phyloP scores from a whole-genome alignment of 2,329 filamentous ascomycete genomes.

The Penicillium nordicum region DNA sequence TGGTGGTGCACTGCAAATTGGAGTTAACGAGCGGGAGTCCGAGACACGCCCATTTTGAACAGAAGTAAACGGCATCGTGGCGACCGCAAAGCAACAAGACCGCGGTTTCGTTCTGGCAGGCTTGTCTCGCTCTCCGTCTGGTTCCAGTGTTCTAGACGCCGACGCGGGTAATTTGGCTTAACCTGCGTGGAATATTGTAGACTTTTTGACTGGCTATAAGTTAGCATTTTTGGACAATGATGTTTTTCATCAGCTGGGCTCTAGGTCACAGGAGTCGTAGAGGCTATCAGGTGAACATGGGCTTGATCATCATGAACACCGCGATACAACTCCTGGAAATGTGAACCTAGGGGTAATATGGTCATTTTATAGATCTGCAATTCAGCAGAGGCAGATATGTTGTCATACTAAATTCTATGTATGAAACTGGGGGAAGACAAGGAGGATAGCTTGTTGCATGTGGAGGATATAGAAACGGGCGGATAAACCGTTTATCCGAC shows the following conservation, averaged over 20 bases:
- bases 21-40: neutral
- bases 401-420: neutral
- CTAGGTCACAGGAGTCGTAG: conserved; percentile 1
- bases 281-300: conserved; percentile 7
- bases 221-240: neutral
- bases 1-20: neutral
- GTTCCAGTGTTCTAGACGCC: conserved; percentile 4
- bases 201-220: neutral
- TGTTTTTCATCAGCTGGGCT: conserved; percentile 4
- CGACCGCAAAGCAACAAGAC: conserved; percentile 4
- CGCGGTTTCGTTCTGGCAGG: conserved; percentile 5
- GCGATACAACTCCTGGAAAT: neutral
- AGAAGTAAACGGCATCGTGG: conserved; percentile 7
- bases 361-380: neutral
- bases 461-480: neutral
- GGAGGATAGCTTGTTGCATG: neutral
- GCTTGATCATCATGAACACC: neutral
- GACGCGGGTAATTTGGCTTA: neutral
- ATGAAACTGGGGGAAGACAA: neutral
- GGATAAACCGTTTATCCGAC: conserved; percentile 6
- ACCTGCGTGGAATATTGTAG: neutral
- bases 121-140: conserved; percentile 16
- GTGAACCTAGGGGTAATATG: neutral
- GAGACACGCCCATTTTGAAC: neutral
- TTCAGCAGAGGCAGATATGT: neutral